Conservation (phyloP, 768 basidiomycete species). For the Amanita thiersii region DNA sequence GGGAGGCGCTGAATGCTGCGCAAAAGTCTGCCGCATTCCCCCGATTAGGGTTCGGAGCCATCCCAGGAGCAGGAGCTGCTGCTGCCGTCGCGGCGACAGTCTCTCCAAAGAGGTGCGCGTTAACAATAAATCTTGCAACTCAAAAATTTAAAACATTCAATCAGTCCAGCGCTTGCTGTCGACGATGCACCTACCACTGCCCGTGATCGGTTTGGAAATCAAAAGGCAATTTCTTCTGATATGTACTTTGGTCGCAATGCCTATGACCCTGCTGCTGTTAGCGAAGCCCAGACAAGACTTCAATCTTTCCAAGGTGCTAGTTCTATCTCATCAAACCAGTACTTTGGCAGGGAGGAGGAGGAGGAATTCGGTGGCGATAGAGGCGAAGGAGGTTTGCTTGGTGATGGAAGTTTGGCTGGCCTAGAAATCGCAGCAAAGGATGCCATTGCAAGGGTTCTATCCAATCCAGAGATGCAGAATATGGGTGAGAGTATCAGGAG, state of each 20-base stretch:
- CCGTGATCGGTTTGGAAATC: constrained; percentile 82
- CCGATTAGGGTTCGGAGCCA: constrained; percentile 78
- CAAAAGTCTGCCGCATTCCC: constrained; percentile 44
- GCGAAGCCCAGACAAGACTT: constrained; percentile 77
- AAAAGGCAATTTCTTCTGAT: constrained; percentile 96
- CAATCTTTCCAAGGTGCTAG: constrained; percentile 86
- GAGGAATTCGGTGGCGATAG: constrained; percentile 39
- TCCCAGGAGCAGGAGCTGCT: constrained; percentile 54
- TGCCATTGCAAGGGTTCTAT: constrained; percentile 60
- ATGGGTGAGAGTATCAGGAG: constrained; percentile 69
- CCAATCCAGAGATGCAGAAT: constrained; percentile 86
- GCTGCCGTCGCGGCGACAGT: constrained; percentile 35
- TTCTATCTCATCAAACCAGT: constrained; percentile 90
- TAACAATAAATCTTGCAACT: too few species aligned
- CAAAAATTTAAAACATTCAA: too few species aligned
- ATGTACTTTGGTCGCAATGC: constrained; percentile 91
- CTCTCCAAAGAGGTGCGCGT: constrained; percentile 24
- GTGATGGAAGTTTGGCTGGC: constrained; percentile 54
- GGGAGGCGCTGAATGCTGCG: constrained; percentile 8
- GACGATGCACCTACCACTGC: constrained; percentile 73
- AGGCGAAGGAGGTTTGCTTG: constrained; percentile 24
- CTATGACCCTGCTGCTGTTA: constrained; percentile 66
- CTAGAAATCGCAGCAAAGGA: constrained; percentile 64
- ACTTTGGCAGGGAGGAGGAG: constrained; percentile 90
- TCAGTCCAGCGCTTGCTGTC: constrained; percentile 17